Evolutionary conservation across 1,284 basidiomycete species (phyloP).

Genomic region (Xerocomus tenax): DNA sequence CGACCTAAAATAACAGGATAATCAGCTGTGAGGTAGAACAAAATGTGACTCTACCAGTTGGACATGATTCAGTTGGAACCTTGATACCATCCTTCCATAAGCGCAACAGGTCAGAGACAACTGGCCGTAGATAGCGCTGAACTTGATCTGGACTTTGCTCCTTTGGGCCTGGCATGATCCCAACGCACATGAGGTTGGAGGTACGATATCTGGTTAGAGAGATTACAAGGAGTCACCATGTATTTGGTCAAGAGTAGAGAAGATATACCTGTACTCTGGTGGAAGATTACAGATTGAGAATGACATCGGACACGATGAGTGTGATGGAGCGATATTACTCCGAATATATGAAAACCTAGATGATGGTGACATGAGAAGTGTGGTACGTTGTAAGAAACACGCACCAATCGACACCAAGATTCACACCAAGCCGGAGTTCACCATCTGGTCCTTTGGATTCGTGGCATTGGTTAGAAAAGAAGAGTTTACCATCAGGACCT

Average conservation of each 20-base stretch:
- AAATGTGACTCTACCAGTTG: neutral
- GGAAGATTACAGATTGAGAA: neutral
- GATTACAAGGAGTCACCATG: no score
- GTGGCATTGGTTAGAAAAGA: neutral
- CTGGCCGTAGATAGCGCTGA: conserved; percentile 23
- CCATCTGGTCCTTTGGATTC: neutral
- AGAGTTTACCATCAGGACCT: neutral
- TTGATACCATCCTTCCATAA: conserved; percentile 8
- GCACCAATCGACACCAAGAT: neutral
- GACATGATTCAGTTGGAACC: conserved; percentile 5
- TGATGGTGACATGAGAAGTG: neutral
- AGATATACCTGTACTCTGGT: neutral
- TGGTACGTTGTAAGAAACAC: neutral
- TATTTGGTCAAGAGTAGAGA: no score
- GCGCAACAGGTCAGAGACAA: conserved; percentile 26
- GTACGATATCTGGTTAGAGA: neutral
- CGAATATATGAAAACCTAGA: neutral
- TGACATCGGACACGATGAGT: neutral
- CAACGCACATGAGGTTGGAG: neutral
- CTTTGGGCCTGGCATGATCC: conserved; percentile 33
- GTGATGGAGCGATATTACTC: neutral
- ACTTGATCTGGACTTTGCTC: conserved; percentile 30
- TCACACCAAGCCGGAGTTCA: neutral
- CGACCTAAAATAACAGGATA: neutral
- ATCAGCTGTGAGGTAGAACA: neutral